Conservation (phyloP, 768 basidiomycete genomes). For the Leucocoprinus sp. region DNA sequence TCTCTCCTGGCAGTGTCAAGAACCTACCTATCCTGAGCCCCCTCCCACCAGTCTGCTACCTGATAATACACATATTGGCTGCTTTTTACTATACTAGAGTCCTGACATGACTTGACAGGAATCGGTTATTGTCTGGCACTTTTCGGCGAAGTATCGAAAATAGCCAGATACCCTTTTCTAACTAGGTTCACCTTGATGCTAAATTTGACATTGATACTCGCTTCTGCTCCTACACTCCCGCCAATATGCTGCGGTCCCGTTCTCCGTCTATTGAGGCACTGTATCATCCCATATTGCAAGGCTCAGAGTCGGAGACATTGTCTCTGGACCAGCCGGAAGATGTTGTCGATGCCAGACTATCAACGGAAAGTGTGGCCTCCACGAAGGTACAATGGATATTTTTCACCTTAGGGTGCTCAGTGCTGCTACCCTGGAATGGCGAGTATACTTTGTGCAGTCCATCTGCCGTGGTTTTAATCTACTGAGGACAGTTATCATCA, state of each 20-base stretch:
- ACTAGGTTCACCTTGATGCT: no score
- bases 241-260: slow-evolving; percentile 2
- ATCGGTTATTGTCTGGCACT: no score
- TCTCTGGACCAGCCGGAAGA: slow-evolving; percentile 10
- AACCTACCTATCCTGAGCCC: no score
- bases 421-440: slow-evolving; percentile 90
- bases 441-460: slow-evolving; percentile 16
- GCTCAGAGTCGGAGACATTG: slow-evolving; percentile 10
- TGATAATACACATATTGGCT: no score
- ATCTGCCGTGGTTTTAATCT: not conserved
- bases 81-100: no score
- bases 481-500: slow-evolving; percentile 65
- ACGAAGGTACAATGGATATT: slow-evolving; percentile 51
- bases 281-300: slow-evolving; percentile 16
- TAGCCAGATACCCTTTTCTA: no score
- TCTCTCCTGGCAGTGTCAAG: no score
- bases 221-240: not conserved
- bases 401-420: slow-evolving; percentile 70
- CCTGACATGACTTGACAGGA: no score
- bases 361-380: slow-evolving; percentile 28
- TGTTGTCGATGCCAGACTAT: slow-evolving; percentile 9
- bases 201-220: not conserved
- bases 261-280: slow-evolving; percentile 14
- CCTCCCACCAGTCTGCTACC: no score
- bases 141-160: no score